Conservation (phyloP, 1,284 basidiomycete species). For the Termitomyces sp. region DNA sequence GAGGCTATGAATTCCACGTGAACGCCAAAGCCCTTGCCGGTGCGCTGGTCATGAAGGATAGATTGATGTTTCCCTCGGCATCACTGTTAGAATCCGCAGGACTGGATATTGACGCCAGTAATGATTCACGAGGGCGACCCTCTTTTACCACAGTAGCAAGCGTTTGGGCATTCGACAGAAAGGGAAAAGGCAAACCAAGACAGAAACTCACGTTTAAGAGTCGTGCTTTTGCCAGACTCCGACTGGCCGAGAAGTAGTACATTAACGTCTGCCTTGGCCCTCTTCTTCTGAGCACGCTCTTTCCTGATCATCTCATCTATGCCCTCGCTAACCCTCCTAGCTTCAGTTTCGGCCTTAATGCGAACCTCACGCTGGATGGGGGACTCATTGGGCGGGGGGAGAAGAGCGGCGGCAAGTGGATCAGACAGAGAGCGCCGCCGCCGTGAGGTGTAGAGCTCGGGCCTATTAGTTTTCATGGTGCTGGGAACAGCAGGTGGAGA, state of each 20-base stretch:
- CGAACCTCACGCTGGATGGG: constrained; percentile 55
- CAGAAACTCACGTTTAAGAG: constrained; percentile 69
- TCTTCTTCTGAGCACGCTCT: constrained; percentile 54
- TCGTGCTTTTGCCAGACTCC: constrained; percentile 79
- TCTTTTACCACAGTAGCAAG: neutral
- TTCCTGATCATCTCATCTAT: constrained; percentile 73
- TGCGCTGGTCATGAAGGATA: neutral
- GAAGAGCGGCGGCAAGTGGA: constrained; percentile 60
- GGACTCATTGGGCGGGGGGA: constrained; percentile 68
- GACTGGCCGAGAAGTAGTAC: constrained; percentile 77
- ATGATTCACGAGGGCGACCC: constrained; percentile 1
- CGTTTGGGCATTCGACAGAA: neutral
- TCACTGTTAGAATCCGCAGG: constrained; percentile 6
- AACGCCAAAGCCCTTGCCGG: neutral
- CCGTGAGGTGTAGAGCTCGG: constrained; percentile 23
- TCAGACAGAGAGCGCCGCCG: constrained; percentile 52
- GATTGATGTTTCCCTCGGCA: neutral
- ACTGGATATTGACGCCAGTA: constrained; percentile 7
- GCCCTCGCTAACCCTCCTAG: constrained; percentile 64
- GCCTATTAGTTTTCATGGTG: constrained; percentile 32
- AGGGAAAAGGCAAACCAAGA: neutral
- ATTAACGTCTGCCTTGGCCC: constrained; percentile 58
- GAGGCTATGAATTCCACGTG: neutral
- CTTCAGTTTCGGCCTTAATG: constrained; percentile 58
- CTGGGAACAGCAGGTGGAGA: constrained; percentile 14